These are phyloP conservation scores for Choanephora cucurbitarum DNA, from an alignment of 371 early-diverging fungal species.

Conservation along the genomic window DNA sequence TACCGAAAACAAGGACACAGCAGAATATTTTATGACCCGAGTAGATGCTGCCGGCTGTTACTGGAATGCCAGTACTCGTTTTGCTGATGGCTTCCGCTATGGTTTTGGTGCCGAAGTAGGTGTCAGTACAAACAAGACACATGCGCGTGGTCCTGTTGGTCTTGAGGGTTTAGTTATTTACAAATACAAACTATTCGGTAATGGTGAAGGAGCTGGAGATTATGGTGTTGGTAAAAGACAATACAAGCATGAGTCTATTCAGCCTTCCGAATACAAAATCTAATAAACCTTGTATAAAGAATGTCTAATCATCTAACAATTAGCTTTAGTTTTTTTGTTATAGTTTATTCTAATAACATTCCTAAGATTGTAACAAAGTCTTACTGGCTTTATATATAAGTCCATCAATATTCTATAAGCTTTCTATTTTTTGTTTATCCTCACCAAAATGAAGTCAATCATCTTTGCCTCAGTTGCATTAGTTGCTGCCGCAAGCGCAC, in stretches of 20 bases:
- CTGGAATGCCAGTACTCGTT: conserved; percentile 95
- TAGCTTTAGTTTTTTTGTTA: neutral
- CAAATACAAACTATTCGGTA: conserved; percentile 90
- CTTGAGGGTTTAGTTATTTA: conserved; percentile 95
- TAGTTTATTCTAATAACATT: neutral
- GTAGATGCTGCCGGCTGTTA: conserved; percentile 98
- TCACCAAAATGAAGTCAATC: neutral
- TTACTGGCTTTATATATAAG: no score
- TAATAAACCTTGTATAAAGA: conserved; percentile 13
- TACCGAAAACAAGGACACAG: conserved; percentile 72
- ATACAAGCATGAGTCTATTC: conserved; percentile 68
- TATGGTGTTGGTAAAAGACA: conserved; percentile 79
- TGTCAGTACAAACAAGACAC: conserved; percentile 96
- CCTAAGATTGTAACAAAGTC: neutral
- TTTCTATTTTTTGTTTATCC: no score
- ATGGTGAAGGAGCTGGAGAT: conserved; percentile 82
- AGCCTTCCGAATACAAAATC: conserved; percentile 35
- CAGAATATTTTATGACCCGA: conserved; percentile 83
- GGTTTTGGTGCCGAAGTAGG: conserved; percentile 98
- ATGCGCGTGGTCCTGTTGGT: conserved; percentile 97
- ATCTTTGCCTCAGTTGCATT: no score
- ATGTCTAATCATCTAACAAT: neutral
- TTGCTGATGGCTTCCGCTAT: conserved; percentile 98
- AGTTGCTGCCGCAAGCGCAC: no score
- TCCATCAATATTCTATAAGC: no score